Base-by-base conservation (phyloP, 1,284 basidiomycete species). In the Ceratobasidium sp. region DNA sequence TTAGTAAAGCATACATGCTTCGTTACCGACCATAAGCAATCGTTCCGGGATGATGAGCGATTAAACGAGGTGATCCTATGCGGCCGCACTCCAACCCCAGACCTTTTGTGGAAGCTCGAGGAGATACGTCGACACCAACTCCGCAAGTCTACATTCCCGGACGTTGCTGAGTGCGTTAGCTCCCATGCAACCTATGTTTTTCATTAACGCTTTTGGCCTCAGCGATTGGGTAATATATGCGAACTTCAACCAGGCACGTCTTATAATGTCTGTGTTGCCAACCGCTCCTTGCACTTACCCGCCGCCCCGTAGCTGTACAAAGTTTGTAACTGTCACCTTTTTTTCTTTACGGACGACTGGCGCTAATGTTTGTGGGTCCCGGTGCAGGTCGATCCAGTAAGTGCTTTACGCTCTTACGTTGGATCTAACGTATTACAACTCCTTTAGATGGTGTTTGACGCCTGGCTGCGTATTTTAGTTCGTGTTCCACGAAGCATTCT, bases 11-110 rank as follows among this genome's bases (percentile, higher is more conserved):
- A 89, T 81, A 87, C 89, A 18, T 91, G 90, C 82, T 90, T 91
- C 81, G 89, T 88, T 52, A 89, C 89, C 30, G 90, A 91, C 79
- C 90, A 91, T 81, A 88, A 87, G 79, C 90, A 92, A 79, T 84
- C 86, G 12, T 87, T 82, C 77, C 80, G 81, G 30, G 81, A 81
- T 74, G 88, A 87, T 41, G 88, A 88, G 81, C 77, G 81, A 65
- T 50, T 82, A 16, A 78, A 79, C 57, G 75, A 79, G 10, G 81
- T 81, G 52, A 62, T 80, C 71, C 79, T 80, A 55, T 23, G 71
- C 44, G 79, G 79, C 23, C 79, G 78, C 41, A 78, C 79, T 1
- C 67, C 81, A 18, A 80, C 78, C 4, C 76, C 78, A 3, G 82
- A 85, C 1, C 81, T 83, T 62, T 78, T 85, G 14, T 91, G 90